These are phyloP conservation scores for Durio zibethinus DNA, from an alignment of 345 rosid genomes.

Conservation along the genomic window DNA sequence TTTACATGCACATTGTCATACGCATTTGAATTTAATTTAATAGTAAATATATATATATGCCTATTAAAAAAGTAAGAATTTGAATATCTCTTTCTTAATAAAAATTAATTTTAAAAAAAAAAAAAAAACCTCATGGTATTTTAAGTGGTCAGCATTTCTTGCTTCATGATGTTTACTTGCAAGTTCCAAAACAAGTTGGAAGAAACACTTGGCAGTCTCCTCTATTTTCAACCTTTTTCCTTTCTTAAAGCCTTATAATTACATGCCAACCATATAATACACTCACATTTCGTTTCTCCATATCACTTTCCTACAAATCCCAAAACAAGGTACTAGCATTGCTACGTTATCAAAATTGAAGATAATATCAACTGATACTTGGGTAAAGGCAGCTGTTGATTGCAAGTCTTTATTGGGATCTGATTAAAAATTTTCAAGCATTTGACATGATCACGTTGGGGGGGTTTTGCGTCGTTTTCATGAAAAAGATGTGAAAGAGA, in stretches of 20 bases:
- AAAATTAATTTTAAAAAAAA: too few species aligned
- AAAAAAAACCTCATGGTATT: background rate
- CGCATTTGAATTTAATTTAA: too few species aligned
- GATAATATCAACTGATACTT: background rate
- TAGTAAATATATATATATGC: too few species aligned
- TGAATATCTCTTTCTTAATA: background rate
- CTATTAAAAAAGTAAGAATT: too few species aligned
- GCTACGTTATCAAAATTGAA: background rate
- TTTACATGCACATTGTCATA: too few species aligned
- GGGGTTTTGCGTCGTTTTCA: background rate
- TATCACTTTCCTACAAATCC: background rate
- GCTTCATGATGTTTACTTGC: background rate
- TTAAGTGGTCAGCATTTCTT: background rate
- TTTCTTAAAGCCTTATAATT: background rate
- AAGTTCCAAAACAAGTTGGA: background rate
- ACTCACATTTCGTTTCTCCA: background rate
- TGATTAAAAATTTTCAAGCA: background rate
- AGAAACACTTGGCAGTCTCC: background rate
- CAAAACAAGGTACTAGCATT: background rate
- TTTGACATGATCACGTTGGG: background rate
- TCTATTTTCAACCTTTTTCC: background rate
- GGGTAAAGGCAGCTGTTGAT: background rate
- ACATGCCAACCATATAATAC: background rate
- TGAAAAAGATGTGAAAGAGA: background rate
- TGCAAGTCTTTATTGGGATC: background rate